Evolutionary conservation across 2,329 filamentous ascomycete genomes (phyloP).

Genomic region (Stemphylium beticola): DNA sequence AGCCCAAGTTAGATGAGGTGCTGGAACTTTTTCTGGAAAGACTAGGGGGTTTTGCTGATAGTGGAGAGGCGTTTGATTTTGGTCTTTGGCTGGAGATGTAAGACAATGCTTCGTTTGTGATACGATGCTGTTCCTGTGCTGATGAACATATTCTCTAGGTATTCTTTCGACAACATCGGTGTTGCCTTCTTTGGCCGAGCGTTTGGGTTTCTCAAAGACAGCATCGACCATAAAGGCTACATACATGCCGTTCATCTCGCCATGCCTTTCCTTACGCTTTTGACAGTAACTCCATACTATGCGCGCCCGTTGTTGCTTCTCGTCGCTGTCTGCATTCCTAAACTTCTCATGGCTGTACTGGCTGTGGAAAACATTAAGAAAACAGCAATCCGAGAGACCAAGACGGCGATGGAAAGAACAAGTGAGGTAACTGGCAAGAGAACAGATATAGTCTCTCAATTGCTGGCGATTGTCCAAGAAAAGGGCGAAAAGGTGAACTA

Average conservation of each 20-base stretch:
- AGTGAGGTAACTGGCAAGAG: constrained; percentile 20
- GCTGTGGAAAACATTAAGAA: constrained; percentile 23
- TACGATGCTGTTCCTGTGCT: not conserved
- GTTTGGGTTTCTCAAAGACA: constrained; percentile 30
- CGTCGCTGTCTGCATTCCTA: constrained; percentile 23
- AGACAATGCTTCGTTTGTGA: not conserved
- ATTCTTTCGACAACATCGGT: constrained; percentile 20
- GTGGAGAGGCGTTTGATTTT: constrained; percentile 18
- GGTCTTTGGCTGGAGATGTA: constrained; percentile 32
- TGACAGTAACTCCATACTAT: constrained; percentile 18
- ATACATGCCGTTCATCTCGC: constrained; percentile 44
- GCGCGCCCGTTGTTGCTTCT: constrained; percentile 11
- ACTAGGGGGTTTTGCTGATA: constrained; percentile 23
- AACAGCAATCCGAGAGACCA: constrained; percentile 23
- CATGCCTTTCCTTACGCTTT: constrained; percentile 31
- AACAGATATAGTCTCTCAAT: constrained; percentile 39
- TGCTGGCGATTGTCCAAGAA: constrained; percentile 37
- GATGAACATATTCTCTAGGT: constrained; percentile 18
- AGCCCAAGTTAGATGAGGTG: constrained; percentile 20
- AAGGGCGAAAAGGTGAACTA: constrained; percentile 42
- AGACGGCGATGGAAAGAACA: constrained; percentile 14
- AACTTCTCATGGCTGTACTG: constrained; percentile 29
- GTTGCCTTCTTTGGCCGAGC: constrained; percentile 25
- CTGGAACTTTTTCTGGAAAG: constrained; percentile 13
- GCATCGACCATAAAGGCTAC: constrained; percentile 26